Evolutionary conservation across 2,329 filamentous ascomycete genomes (phyloP), one percentile per base, ranked within the genome.

Genomic region (Pleoardoris graminearum): DNA sequence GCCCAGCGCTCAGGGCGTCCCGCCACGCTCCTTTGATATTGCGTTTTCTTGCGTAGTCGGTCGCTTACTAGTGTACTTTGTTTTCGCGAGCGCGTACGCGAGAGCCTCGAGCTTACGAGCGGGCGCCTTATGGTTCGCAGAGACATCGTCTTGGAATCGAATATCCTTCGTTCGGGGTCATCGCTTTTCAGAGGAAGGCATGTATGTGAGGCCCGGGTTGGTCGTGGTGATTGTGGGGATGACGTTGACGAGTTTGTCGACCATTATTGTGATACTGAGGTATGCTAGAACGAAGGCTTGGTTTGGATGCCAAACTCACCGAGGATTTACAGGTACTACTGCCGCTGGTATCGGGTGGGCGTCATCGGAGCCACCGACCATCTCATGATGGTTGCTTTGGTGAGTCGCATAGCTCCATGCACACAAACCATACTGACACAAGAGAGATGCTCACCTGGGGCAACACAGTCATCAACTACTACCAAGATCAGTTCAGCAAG

Each of bases 241-340:
- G 30, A 68, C 62, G n/a, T 57, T 72, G 57, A 72, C 70, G n/a
- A 63, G 64, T 32, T 33, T 71, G 23, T 71, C 69, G n/a, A 72
- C 68, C 6, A 50, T 72, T 12, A 54, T 72, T 11, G 63, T 72
- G 37, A 60, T 48, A 0, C 50, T 71, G 35, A 67, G 69, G 69
- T 72, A 55, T 33, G 63, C n/a, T n/a, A n/a, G n/a, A n/a, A n/a
- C n/a, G n/a, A n/a, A n/a, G n/a, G n/a, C n/a, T n/a, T n/a, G n/a
- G n/a, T n/a, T n/a, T n/a, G n/a, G n/a, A n/a, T n/a, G n/a, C n/a
- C n/a, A n/a, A n/a, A n/a, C n/a, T n/a, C n/a, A n/a, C n/a, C n/a
- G n/a, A n/a, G n/a, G n/a, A n/a, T n/a, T n/a, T n/a, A 48, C 37
- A 71, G 70, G 48, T 72, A 70, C 51, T 72, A 67, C 51, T 70